A percentile compares a stretch with the other conserved stretches of the same genome.
Evolutionary conservation across 371 early-diverging fungal genomes (phyloP).

Genomic region (Conidiobolus incongruus): DNA sequence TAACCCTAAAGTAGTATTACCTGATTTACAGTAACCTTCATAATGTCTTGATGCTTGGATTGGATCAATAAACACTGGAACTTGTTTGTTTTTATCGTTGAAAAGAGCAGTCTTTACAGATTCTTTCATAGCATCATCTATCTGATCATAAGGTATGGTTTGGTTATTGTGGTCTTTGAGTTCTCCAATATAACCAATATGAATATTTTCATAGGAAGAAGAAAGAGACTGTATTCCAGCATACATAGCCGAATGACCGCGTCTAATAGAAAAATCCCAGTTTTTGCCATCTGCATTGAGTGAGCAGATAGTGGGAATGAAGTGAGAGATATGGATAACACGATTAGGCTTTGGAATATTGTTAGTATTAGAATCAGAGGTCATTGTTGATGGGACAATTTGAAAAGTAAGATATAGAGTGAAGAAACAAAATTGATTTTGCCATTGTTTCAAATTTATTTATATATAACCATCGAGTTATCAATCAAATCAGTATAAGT

Average conservation of each 20-base stretch:
- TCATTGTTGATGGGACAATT: no score
- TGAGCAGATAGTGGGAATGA: neutral
- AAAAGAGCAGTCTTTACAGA: slow-evolving; percentile 15
- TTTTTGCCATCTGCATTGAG: neutral
- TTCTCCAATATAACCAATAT: slow-evolving; percentile 44
- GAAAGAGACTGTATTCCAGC: slow-evolving; percentile 33
- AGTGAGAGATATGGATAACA: slow-evolving; percentile 3
- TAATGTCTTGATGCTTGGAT: slow-evolving; percentile 48
- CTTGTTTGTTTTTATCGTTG: slow-evolving; percentile 20
- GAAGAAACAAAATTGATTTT: no score
- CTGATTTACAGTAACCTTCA: slow-evolving; percentile 80
- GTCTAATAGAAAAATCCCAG: slow-evolving; percentile 15
- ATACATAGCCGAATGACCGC: slow-evolving; percentile 56
- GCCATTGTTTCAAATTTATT: no score
- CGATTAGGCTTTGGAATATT: slow-evolving; percentile 1
- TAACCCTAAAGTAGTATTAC: slow-evolving; percentile 15
- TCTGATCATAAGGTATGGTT: slow-evolving; percentile 7
- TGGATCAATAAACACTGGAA: slow-evolving; percentile 61
- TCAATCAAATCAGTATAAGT: no score
- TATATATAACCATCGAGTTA: no score
- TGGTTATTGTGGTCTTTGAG: slow-evolving; percentile 18
- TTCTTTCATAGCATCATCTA: slow-evolving; percentile 14
- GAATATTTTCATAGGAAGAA: slow-evolving; percentile 21
- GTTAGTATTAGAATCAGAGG: no score
- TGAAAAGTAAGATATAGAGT: no score